A percentile compares a stretch with the other conserved stretches of the same genome.
These are phyloP conservation scores for Agaricales sp. DNA, from an alignment of 1,284 basidiomycete genomes.

Conservation along the genomic window DNA sequence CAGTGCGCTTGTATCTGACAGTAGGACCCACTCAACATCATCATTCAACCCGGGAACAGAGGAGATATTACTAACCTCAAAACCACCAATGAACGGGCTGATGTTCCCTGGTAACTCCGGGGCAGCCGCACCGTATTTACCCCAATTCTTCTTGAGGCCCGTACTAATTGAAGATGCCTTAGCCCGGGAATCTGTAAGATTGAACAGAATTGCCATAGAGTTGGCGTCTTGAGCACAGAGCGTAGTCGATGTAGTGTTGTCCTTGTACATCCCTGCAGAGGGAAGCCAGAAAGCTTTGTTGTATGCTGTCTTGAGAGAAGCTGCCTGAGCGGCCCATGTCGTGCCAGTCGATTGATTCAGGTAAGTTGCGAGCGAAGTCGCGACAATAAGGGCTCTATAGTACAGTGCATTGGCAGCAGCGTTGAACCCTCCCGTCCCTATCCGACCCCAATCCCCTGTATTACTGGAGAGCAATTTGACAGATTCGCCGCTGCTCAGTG, in stretches of 20 bases:
- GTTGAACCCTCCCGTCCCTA: constrained; percentile 36
- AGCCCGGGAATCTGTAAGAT: constrained; percentile 24
- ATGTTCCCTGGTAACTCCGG: constrained; percentile 39
- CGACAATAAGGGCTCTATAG: constrained; percentile 35
- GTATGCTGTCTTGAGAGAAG: constrained; percentile 26
- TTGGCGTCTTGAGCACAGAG: constrained; percentile 38
- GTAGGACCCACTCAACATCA: too few relatives aligned
- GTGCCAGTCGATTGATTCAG: constrained; percentile 22
- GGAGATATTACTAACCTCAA: constrained; percentile 31
- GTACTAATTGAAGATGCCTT: constrained; percentile 26
- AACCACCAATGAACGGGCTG: constrained; percentile 36
- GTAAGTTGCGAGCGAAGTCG: constrained; percentile 27
- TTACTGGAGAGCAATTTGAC: constrained; percentile 26
- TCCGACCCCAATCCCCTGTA: constrained; percentile 38
- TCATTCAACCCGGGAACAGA: too few relatives aligned
- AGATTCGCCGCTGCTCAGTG: constrained; percentile 16
- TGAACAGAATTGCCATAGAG: constrained; percentile 34
- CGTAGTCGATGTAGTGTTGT: constrained; percentile 29
- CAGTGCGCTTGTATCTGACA: constrained; percentile 41
- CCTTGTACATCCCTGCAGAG: constrained; percentile 30
- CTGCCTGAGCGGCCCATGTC: constrained; percentile 27
- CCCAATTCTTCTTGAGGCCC: constrained; percentile 33
- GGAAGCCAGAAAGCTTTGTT: constrained; percentile 34
- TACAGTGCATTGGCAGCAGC: constrained; percentile 35
- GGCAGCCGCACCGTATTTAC: constrained; percentile 29